Evolutionary conservation across 2,329 filamentous ascomycete species (phyloP), one percentile per base, ranked within the genome.

Genomic region (Coniochaeta prunicola): DNA sequence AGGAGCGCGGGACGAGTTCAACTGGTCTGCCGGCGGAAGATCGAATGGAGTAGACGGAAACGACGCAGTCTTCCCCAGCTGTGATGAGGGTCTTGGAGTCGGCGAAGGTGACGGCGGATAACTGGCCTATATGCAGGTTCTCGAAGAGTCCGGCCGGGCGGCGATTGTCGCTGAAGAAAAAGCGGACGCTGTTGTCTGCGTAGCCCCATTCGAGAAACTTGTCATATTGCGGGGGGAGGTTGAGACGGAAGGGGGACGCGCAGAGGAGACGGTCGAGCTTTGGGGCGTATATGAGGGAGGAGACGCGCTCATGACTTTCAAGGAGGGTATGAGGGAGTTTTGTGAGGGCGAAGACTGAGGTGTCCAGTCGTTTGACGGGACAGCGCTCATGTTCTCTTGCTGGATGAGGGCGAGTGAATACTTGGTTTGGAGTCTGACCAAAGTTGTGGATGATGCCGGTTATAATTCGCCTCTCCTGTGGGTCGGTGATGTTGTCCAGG

Each of bases 381-480:
- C 86, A 83, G 24, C 83, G 78, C 4, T 81, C 74, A 59, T 89
- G 82, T 64, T 96, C 92, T 15, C 88, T 84, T n/a, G 83, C 76
- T 3, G 89, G 87, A 71, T 99, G 94, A 13, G 89, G 80, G 60
- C 88, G 88, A 50, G 85, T 83, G 71, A 97, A 99, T 17, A 97
- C 89, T 71, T 99, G 96, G 66, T 96, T 90, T 1, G 96, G 94
- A 1, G 96, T 99, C 71, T 99, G 94, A 0, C 94, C 94, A 72
- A 99, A 99, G 66, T 97, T 97, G 73, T 99, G 93, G 66, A 99
- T 97, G 65, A 97, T 96, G 34, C 91, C 91, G 58, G 96, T 97
- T 0, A 92, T 93, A 5, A 93, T 90, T 7, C 92, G 80, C 48
- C 92, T 83, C 72, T 97, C 92, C 59, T 93, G 85, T 0, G 90